These are phyloP conservation scores for Protomyces inouyei DNA, from an alignment of 1,139 yeast species.

Conservation along the genomic window DNA sequence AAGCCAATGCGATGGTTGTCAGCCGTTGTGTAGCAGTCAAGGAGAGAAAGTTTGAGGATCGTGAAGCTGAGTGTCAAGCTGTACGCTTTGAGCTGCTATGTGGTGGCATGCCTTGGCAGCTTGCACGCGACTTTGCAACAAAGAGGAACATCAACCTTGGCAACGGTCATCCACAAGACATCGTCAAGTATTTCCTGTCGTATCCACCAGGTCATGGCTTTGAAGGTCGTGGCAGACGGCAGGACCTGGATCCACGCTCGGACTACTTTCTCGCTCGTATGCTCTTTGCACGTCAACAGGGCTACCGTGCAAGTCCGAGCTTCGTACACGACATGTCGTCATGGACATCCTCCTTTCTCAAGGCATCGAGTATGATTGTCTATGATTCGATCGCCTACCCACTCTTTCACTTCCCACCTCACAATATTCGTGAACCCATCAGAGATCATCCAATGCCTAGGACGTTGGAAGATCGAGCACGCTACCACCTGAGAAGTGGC, in stretches of 20 bases:
- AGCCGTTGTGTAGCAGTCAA: background rate
- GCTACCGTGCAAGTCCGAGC: background rate
- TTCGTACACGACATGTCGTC: background rate
- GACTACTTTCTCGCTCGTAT: slow-evolving; percentile 6
- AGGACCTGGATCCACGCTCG: slow-evolving; percentile 11
- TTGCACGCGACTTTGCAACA: background rate
- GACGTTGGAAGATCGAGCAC: background rate
- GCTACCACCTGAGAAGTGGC: background rate
- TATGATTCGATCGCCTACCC: slow-evolving; percentile 15
- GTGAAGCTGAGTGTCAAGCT: background rate
- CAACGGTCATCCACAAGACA: background rate
- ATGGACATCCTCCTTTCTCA: background rate
- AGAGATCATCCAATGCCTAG: background rate
- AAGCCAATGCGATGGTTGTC: background rate
- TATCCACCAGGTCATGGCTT: background rate
- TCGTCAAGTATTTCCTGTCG: background rate
- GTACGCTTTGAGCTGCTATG: background rate
- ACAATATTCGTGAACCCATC: background rate
- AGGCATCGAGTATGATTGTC: slow-evolving; percentile 4
- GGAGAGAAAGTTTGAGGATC: background rate
- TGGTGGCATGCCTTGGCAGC: background rate
- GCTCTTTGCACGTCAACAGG: slow-evolving; percentile 1
- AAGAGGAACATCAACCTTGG: background rate
- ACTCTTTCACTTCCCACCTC: slow-evolving; percentile 12
- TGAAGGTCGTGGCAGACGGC: background rate